These are phyloP conservation scores for Sporothrix inflata DNA, from an alignment of 2,329 filamentous ascomycete species.

Conservation along the genomic window DNA sequence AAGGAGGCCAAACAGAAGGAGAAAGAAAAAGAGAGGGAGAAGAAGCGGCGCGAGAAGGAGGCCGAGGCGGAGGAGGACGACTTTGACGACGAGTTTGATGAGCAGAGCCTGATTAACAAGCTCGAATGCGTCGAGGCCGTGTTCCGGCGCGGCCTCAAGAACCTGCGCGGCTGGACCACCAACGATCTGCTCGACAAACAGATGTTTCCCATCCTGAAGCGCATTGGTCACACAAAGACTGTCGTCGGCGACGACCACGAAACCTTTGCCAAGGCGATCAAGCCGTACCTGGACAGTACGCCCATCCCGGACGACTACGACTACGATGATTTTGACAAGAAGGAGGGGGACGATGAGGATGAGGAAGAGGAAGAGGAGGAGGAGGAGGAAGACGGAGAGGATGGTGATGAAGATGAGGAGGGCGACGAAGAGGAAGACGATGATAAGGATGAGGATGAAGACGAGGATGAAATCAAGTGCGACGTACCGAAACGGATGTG, in stretches of 20 bases:
- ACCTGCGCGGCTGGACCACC: neutral
- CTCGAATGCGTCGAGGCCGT: conserved; percentile 9
- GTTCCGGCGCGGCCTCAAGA: neutral
- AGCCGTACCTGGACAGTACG: conserved; percentile 29
- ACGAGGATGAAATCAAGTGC: neutral
- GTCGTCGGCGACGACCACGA: neutral
- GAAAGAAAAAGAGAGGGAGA: neutral
- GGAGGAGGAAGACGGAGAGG: neutral
- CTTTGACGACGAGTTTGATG: neutral
- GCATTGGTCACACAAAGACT: neutral
- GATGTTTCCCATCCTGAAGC: neutral
- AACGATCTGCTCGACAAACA: neutral
- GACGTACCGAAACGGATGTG: conserved; percentile 34
- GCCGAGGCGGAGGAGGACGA: neutral
- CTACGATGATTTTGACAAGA: neutral
- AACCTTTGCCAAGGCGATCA: conserved; percentile 10
- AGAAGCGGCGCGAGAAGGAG: neutral
- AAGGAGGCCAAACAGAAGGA: neutral
- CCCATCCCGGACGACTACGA: conserved; percentile 9
- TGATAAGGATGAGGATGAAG: neutral
- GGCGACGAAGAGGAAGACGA: neutral
- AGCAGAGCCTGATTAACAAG: neutral
- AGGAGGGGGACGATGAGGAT: neutral
- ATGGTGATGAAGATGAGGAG: neutral
- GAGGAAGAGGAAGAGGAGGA: neutral